phyloP scores from a whole-genome alignment of 1,139 yeast genomes.

The Williopsis jadinii region DNA sequence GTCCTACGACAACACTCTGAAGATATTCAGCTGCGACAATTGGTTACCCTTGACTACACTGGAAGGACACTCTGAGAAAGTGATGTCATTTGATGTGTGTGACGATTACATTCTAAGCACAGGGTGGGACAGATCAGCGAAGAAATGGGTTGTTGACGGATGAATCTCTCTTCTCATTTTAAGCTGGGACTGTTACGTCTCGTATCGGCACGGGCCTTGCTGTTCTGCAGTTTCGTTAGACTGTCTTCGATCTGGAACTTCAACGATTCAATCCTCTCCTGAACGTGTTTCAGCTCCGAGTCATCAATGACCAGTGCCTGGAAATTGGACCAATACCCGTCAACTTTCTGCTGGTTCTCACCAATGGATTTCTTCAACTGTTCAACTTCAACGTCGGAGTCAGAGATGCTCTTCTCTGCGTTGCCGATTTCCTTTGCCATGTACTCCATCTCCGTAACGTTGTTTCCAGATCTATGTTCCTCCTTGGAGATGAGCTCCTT shows the following conservation, averaged over 20 bases:
- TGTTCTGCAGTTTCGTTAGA: conserved; percentile 25
- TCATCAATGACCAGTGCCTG: conserved; percentile 25
- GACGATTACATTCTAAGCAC: conserved; percentile 46
- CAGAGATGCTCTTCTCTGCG: conserved; percentile 49
- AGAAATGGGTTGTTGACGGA: conserved; percentile 19
- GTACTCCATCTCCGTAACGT: conserved; percentile 52
- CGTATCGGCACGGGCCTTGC: conserved; percentile 21
- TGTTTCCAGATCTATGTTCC: conserved; percentile 32
- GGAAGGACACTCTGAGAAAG: conserved; percentile 62
- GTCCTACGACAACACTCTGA: conserved; percentile 65
- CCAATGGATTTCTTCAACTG: conserved; percentile 18
- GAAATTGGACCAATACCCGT: conserved; percentile 26
- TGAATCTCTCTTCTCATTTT: not conserved
- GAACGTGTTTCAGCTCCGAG: conserved; percentile 24
- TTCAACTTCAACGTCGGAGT: conserved; percentile 39
- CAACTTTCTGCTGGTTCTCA: conserved; percentile 24
- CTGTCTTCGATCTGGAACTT: conserved; percentile 26
- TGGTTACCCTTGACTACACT: conserved; percentile 57
- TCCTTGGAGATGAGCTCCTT: conserved; percentile 34
- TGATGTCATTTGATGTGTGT: conserved; percentile 61
- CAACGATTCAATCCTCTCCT: conserved; percentile 20
- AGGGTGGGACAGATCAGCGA: conserved; percentile 82
- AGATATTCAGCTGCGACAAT: conserved; percentile 63
- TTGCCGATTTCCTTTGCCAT: conserved; percentile 59
- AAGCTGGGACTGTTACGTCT: conserved; percentile 16